phyloP scores from a whole-genome alignment of 106 monocot species.

The Posidonia australis region DNA sequence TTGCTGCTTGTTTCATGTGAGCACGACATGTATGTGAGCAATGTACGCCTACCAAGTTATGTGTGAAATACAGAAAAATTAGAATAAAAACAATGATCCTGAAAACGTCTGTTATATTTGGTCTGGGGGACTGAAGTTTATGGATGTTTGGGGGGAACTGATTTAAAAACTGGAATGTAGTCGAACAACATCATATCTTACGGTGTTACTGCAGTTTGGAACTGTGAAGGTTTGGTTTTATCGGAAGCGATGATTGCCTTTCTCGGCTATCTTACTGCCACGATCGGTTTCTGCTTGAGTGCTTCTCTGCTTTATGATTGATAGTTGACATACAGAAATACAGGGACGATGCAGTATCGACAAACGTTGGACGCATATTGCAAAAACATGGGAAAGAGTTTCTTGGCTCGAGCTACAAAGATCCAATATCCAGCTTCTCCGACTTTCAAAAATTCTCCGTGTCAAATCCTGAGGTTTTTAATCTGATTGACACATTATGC shows the following conservation, averaged over 20 bases:
- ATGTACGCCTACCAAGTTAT: no score
- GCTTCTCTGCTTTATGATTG: background rate
- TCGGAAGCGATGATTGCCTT: background rate
- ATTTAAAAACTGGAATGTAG: no score
- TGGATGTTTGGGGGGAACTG: no score
- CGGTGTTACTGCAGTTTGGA: background rate
- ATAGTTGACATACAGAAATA: conserved; percentile 1
- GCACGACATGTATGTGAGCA: no score
- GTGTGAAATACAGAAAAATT: no score
- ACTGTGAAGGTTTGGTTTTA: background rate
- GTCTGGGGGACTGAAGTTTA: no score
- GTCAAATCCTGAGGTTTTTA: conserved; percentile 71
- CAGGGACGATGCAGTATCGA: conserved; percentile 51
- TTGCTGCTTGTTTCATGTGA: no score
- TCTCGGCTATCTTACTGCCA: background rate
- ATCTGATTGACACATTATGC: background rate
- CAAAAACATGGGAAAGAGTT: conserved; percentile 54
- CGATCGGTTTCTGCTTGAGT: background rate
- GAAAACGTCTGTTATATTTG: no score
- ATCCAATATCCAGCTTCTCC: conserved; percentile 74
- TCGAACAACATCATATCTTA: background rate
- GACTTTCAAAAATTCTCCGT: conserved; percentile 75
- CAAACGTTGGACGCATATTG: conserved; percentile 67
- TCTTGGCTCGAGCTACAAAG: conserved; percentile 54
- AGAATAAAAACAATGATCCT: no score